Base-by-base conservation (phyloP, 2,329 filamentous ascomycete species). In the Diplodia corticola region DNA sequence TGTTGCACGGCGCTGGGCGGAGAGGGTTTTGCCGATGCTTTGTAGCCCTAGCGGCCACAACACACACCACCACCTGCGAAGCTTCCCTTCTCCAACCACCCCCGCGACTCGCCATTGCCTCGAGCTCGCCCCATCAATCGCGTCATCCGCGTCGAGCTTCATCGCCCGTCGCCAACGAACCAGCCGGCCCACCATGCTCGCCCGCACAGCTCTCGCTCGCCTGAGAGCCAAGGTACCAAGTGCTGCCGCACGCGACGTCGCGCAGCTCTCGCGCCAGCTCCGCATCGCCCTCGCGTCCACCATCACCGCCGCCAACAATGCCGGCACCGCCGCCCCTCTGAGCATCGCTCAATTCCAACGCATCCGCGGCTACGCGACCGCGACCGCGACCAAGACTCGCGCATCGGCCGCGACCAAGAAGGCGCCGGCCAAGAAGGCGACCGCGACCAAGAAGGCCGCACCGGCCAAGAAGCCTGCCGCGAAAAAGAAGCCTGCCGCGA, bases 341-440 rank as follows among this genome's bases (percentile, higher is more conserved):
- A 69, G 72, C 10, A 53, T 70, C 50, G 54, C 66, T 13, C 66
- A 67, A 64, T 63, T 75, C 50, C 71, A 73, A 26, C 65, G 30
- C 72, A 70, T 61, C 49, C 76, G 76, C 64, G 70, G 71, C 13
- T 78, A 77, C 72, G 76, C 74, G n/a, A 78, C 76, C 28, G 76
- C 74, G n/a, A 78, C 76, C 30, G 70, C 73, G 33, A 68, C 73
- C n/a, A 73, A 74, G 69, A 72, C 76, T n/a, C 49, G 50, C 28
- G 26, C 40, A 17, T 44, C 53, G 22, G 28, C 63, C 5, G 20
- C 63, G 15, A 20, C 65, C 33, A 67, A 67, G 57, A 67, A 66
- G 57, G 20, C 26, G 22, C 20, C 64, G 22, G 44, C 48, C 40
- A 67, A 63, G 65, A 63, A 54, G 37, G 54, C 24, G 6, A n/a